A percentile compares a stretch with the other conserved stretches of the same genome.
These are phyloP conservation scores for Bruguiera hainesii DNA, from an alignment of 441 rosid genomes.

Conservation along the genomic window DNA sequence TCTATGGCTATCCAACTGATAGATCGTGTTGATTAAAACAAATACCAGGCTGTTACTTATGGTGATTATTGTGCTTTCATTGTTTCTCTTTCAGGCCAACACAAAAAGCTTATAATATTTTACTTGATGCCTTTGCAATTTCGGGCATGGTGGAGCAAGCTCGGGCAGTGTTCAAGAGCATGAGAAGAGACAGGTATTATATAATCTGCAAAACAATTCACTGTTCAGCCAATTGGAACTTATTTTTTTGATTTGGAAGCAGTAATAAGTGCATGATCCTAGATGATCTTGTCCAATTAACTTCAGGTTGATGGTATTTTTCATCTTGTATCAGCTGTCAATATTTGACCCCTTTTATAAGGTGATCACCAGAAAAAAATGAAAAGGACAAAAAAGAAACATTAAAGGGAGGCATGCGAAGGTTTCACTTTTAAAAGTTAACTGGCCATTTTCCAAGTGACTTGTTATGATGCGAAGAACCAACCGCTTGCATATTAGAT, in stretches of 20 bases:
- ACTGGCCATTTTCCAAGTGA: too few species aligned
- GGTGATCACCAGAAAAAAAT: too few species aligned
- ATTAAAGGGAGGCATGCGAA: too few species aligned
- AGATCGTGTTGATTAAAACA: neutral
- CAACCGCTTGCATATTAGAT: neutral
- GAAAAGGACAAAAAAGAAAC: too few species aligned
- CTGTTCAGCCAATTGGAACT: neutral
- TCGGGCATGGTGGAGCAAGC: conserved; percentile 99
- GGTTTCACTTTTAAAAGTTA: too few species aligned
- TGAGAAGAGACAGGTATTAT: conserved; percentile 89
- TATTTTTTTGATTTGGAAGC: neutral
- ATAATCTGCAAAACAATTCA: conserved; percentile 7
- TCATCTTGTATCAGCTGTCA: too few species aligned
- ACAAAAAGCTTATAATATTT: conserved; percentile 84
- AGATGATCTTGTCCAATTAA: too few species aligned
- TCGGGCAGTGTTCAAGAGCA: conserved; percentile 74
- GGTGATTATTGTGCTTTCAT: conserved; percentile 12
- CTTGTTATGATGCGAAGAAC: neutral
- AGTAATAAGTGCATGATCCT: too few species aligned
- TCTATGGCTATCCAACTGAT: too few species aligned
- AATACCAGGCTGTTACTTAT: neutral
- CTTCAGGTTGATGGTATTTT: too few species aligned
- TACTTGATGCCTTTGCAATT: conserved; percentile 93
- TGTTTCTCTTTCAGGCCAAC: conserved; percentile 59
- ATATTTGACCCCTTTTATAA: too few species aligned